Conservation (phyloP, 768 basidiomycete genomes). For the Chlorophyllum brunneum region DNA sequence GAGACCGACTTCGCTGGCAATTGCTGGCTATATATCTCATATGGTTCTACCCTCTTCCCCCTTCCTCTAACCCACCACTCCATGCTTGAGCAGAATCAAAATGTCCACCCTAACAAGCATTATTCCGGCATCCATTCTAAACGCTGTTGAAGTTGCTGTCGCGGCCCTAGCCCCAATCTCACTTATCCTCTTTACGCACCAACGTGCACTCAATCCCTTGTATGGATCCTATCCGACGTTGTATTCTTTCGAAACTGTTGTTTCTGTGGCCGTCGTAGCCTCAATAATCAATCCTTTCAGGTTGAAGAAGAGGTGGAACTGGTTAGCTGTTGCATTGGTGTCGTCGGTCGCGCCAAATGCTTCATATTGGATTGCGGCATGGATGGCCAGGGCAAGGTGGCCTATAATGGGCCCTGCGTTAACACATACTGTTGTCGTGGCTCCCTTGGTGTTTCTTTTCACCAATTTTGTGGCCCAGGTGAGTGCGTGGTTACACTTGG, state of each 20-base stretch:
- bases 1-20: not conserved
- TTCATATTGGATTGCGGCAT: constrained; percentile 64
- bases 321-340: constrained; percentile 35
- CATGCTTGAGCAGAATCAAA: not conserved
- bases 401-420: constrained; percentile 55
- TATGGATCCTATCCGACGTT: constrained; percentile 61
- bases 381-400: constrained; percentile 49
- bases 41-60: not conserved
- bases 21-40: not conserved
- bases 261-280: constrained; percentile 30
- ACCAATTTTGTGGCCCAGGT: constrained; percentile 37
- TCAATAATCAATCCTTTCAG: constrained; percentile 37
- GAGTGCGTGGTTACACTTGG: constrained; percentile 4
- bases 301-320: constrained; percentile 26
- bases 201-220: constrained; percentile 61
- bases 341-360: constrained; percentile 52
- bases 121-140: not conserved
- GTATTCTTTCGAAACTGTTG: constrained; percentile 39
- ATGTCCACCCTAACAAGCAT: not conserved
- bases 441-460: constrained; percentile 52
- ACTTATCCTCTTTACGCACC: constrained; percentile 58
- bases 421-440: constrained; percentile 53
- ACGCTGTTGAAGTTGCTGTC: not conserved
- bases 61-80: not conserved
- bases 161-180: constrained; percentile 37